Conservation (phyloP, 2,329 filamentous ascomycete species). For the Stemphylium lycopersici region DNA sequence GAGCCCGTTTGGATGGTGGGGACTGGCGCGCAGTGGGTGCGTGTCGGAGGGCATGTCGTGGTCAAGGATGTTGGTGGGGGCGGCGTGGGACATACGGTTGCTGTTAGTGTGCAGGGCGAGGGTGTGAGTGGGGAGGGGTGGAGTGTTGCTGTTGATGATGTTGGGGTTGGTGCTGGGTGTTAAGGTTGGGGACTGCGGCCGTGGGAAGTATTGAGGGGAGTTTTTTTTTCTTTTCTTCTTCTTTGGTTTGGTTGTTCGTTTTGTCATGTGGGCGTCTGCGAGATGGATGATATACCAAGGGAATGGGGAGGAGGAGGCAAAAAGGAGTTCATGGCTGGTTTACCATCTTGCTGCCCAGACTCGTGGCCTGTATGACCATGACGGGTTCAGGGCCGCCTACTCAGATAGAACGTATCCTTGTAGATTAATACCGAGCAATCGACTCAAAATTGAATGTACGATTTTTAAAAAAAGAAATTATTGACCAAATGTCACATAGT, state of each 20-base stretch:
- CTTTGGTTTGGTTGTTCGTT: no score
- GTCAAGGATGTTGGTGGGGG: slow-evolving; percentile 8
- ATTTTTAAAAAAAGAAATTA: no score
- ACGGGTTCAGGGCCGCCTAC: no score
- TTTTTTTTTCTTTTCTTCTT: no score
- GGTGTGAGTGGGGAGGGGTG: slow-evolving; percentile 16
- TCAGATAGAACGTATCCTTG: no score
- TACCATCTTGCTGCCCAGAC: no score
- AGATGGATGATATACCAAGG: background rate
- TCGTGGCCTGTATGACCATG: no score
- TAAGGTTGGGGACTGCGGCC: background rate
- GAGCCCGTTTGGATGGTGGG: background rate
- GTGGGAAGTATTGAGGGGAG: no score
- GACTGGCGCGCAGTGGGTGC: slow-evolving; percentile 14
- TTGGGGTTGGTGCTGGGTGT: slow-evolving; percentile 18
- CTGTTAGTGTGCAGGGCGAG: slow-evolving; percentile 21
- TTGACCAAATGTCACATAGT: no score
- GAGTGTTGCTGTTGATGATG: slow-evolving; percentile 24
- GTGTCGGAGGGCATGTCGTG: slow-evolving; percentile 10
- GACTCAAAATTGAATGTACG: no score
- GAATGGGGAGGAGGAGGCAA: background rate
- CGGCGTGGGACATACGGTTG: slow-evolving; percentile 14
- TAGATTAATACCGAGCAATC: no score
- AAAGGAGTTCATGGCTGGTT: background rate
- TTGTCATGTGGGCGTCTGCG: background rate